Evolutionary conservation across 2,329 filamentous ascomycete species (phyloP).

Genomic region (Blumeriella jaapii): DNA sequence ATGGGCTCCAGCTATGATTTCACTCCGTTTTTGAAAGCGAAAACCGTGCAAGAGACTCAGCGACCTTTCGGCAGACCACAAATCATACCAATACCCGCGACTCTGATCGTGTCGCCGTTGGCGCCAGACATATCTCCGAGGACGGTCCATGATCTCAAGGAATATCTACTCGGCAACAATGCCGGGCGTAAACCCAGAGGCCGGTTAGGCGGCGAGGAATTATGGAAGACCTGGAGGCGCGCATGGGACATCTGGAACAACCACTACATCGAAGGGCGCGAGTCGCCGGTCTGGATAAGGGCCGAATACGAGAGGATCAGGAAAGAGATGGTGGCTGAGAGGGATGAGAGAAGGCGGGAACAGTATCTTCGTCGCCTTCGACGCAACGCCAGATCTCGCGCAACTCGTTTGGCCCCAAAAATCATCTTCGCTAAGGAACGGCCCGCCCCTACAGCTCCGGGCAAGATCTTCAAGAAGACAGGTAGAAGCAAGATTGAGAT

Average conservation of each 20-base stretch:
- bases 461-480: conserved; percentile 2
- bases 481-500: not conserved
- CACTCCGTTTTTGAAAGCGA: conserved; percentile 11
- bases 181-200: not conserved
- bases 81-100: conserved; percentile 15
- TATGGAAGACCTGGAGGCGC: conserved; percentile 24
- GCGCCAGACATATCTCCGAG: conserved; percentile 15
- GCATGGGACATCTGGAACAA: conserved; percentile 27
- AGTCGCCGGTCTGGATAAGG: conserved; percentile 16
- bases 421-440: not conserved
- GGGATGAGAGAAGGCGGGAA: conserved; percentile 2
- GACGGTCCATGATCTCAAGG: conserved; percentile 9
- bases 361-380: not conserved
- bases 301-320: conserved; percentile 11
- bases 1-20: conserved; percentile 11
- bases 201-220: conserved; percentile 9
- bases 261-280: conserved; percentile 22
- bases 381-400: too few relatives aligned
- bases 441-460: not conserved
- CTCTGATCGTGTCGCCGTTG: conserved; percentile 14
- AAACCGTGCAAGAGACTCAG: conserved; percentile 5
- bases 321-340: conserved; percentile 8
- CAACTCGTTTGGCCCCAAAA: not conserved
- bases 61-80: conserved; percentile 3
- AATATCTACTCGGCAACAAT: conserved; percentile 5